Evolutionary conservation across 768 basidiomycete genomes (phyloP).

Genomic region (Pholiota conissans): DNA sequence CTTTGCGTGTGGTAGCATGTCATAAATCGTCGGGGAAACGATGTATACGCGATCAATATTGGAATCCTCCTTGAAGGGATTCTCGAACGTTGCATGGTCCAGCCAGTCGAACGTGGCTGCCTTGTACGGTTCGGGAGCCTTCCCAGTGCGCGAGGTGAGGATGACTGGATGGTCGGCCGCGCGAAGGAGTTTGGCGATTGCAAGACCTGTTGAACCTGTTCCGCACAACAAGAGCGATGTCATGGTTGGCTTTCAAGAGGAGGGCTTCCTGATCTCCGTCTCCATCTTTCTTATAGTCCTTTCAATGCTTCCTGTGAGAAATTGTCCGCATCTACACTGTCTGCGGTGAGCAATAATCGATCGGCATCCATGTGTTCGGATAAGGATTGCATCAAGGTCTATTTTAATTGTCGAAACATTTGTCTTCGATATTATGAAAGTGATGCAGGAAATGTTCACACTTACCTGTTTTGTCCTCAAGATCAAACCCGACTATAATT

Average conservation of each 20-base stretch:
- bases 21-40: conserved; percentile 22
- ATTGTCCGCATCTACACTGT: neutral
- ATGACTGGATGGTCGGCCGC: conserved; percentile 24
- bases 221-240: conserved; percentile 22
- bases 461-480: no score
- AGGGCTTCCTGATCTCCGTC: neutral
- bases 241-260: neutral
- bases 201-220: conserved; percentile 30
- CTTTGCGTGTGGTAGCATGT: conserved; percentile 21
- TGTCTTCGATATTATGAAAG: neutral
- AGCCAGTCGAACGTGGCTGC: conserved; percentile 36
- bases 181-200: conserved; percentile 26
- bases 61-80: conserved; percentile 27
- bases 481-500: no score
- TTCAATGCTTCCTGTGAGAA: neutral
- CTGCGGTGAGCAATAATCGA: neutral
- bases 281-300: neutral
- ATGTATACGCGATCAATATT: conserved; percentile 32
- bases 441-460: neutral
- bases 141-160: conserved; percentile 29
- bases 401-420: neutral
- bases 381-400: no score
- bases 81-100: conserved; percentile 28
- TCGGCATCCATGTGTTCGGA: neutral
- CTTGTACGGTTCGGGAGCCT: conserved; percentile 25